Evolutionary conservation across 768 basidiomycete genomes (phyloP).

Genomic region (Leccinum longicurvipes): DNA sequence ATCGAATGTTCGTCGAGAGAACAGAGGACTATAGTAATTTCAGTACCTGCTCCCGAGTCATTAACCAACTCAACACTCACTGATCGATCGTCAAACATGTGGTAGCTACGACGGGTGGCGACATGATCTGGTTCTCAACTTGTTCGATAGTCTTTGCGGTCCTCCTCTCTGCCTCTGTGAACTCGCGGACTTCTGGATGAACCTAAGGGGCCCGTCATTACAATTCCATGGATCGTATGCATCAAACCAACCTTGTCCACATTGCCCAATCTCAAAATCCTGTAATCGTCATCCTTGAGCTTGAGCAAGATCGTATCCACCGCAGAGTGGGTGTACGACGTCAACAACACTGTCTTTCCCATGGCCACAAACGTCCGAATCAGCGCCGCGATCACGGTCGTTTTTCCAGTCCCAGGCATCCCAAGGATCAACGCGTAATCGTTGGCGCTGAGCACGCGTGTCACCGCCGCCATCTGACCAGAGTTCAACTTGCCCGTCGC

Average conservation of each 20-base stretch:
- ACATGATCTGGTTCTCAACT: slow-evolving; percentile 77
- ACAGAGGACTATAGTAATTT: slow-evolving; percentile 60
- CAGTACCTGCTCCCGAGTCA: slow-evolving; percentile 1
- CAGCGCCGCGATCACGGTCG: slow-evolving; percentile 87
- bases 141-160: slow-evolving; percentile 71
- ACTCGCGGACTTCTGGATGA: slow-evolving; percentile 73
- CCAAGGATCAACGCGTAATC: slow-evolving; percentile 94
- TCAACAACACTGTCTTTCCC: slow-evolving; percentile 86
- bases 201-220: slow-evolving; percentile 46
- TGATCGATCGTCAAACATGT: slow-evolving; percentile 94
- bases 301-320: slow-evolving; percentile 96
- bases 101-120: slow-evolving; percentile 91
- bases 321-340: slow-evolving; percentile 96
- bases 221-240: background rate
- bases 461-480: slow-evolving; percentile 70
- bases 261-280: slow-evolving; percentile 84
- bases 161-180: slow-evolving; percentile 58
- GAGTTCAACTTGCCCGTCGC: slow-evolving; percentile 52
- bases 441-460: slow-evolving; percentile 68
- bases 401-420: slow-evolving; percentile 99
- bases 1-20: slow-evolving; percentile 82
- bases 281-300: slow-evolving; percentile 62
- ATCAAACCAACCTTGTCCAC: slow-evolving; percentile 70
- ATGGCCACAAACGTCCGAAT: slow-evolving; percentile 73
- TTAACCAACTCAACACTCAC: slow-evolving; percentile 44